Evolutionary conservation across 116 monocot genomes (phyloP).

Genomic region (Iris pallida): DNA sequence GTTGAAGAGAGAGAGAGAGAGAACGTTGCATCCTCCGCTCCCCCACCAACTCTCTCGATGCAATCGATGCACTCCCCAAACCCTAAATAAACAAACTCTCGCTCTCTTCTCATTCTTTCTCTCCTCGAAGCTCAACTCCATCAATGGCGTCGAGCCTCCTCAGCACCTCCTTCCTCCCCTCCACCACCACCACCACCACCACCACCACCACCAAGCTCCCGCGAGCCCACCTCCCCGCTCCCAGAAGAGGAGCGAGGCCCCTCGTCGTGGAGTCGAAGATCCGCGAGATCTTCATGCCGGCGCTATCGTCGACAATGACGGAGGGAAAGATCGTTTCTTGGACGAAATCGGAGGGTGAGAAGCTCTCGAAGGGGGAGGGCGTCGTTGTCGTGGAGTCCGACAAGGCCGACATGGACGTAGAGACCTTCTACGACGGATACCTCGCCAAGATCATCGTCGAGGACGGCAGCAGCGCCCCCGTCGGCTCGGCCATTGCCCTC

Average conservation of each 20-base stretch:
- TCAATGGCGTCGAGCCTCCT: conserved; percentile 32
- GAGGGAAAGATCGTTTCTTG: conserved; percentile 97
- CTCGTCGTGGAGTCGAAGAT: conserved; percentile 51
- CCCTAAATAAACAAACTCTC: no score
- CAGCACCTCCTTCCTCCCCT: conserved; percentile 48
- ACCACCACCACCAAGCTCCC: background rate
- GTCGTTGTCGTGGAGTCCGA: conserved; percentile 94
- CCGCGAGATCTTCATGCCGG: conserved; percentile 99
- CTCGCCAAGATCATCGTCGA: conserved; percentile 76
- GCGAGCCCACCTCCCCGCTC: background rate
- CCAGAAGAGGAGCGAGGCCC: background rate
- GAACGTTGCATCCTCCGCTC: no score
- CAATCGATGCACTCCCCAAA: no score
- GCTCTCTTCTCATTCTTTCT: background rate
- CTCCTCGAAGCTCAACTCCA: background rate
- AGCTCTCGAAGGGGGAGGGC: conserved; percentile 79
- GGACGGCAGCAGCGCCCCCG: conserved; percentile 59
- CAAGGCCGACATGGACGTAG: conserved; percentile 97
- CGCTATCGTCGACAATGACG: conserved; percentile 99
- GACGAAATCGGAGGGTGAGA: conserved; percentile 73
- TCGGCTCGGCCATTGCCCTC: conserved; percentile 84
- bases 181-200: conserved; percentile 6
- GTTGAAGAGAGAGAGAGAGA: no score
- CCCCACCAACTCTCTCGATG: no score
- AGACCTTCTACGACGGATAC: conserved; percentile 92